Base-by-base conservation (phyloP, 306 rosid genomes). In the Lathyrus sativus region DNA sequence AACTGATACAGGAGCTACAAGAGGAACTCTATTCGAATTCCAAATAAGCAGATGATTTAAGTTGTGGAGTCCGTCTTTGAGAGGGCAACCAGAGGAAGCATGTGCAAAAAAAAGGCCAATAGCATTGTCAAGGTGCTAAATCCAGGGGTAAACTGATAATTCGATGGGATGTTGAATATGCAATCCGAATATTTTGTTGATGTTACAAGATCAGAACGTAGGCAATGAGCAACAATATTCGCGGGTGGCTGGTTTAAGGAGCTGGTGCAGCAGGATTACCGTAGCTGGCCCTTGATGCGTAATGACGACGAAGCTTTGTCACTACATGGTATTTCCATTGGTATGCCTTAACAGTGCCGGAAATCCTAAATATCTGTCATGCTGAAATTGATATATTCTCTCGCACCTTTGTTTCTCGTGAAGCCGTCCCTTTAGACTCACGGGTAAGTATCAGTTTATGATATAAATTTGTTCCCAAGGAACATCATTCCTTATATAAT, bases 401-500 rank as follows among this genome's bases (percentile, higher is more conserved):
- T n/a, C n/a, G n/a, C n/a, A n/a, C n/a, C n/a, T n/a, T 89, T 57
- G 89, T 92, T 68, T 89, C 96, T 19, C 95, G 96, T 0, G 98
- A 92, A 84, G 95, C 95, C 2, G 89, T 87, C 82, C 98, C 96
- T 59, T 75, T 87, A 11, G 96, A 92, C 56, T 75, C 96, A 11
- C 91, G 83, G 89, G 96, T 76, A 41, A 6, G 22, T 57, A 35
- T 29, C 4, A 41, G 13, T 33, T 33, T 6, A 33, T 33, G 38
- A 33, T 33, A 33, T 33, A 33, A 33, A 8, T 33, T 31, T 5
- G 38, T 33, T 33, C 1, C 39, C 9, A 35, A 6, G 39, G 9
- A 35, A 1, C 9, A 35, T 35, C 39, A 7, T 35, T 39, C 77
- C 73, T 67, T 60, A 45, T 41, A 24, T 14, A 33, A 39, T 24